Base-by-base conservation (phyloP, 345 rosid genomes). In the Eucalyptus shirleyi region DNA sequence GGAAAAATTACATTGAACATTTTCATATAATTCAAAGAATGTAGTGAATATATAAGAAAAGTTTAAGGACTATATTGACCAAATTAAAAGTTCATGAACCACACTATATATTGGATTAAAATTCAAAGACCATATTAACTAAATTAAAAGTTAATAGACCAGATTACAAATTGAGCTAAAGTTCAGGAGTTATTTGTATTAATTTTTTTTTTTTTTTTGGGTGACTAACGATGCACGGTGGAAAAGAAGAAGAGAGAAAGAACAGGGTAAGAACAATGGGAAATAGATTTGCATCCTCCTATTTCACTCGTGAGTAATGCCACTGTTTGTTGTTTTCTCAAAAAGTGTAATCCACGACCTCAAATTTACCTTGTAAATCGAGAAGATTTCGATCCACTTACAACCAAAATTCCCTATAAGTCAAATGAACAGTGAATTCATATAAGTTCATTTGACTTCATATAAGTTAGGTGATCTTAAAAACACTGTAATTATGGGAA, bases 1-100 rank as follows among this genome's bases (percentile, higher is more conserved):
- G 24, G 5, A 53, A 19, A 0, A 53, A 53, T 19, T 53, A 53
- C 1, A 19, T 53, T 53, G 11, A 53, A 19, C 2, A 19, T 53
- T 53, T 53, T 19, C 2, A 53, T 53, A 53, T 0, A 53, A 1
- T 51, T 51, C 2, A 51, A 0, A 53, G 0, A 53, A 3, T 19
- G 1, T 0, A 19, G 19, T 53, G 10, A 53, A 53, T 19, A 53
- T 19, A 19, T 53, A 53, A 53, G 5, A 53, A 53, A 53, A 53
- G 4, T 19, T 53, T 21, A 19, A 53, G 1, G 4, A 53, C 5
- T 53, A 53, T 53, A 19, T 53, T 53, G 11, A 53, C 5, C 0
- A 53, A 53, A 53, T 1, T 53, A 0, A 53, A 53, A 53, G 1
- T 1, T 19, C 24, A 18, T 53, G 4, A 53, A 53, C 10, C 10